Base-by-base conservation (phyloP, 169 alveolate species). In the Eimeria acervulina region DNA sequence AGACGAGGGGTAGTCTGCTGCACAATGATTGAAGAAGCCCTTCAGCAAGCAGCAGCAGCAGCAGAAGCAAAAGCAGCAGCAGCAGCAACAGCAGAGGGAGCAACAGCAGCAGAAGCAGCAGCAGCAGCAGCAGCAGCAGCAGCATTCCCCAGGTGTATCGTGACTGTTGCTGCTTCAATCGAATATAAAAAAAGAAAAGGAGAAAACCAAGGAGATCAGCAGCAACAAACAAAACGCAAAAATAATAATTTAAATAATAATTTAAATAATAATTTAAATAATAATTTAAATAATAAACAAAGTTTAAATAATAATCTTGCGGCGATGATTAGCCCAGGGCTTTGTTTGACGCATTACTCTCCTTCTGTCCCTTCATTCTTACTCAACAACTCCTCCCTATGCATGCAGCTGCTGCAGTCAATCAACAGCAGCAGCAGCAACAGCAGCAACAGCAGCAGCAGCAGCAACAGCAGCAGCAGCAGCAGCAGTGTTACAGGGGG, bases 321-420 rank as follows among this genome's bases (percentile, higher is more conserved):
- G 12, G 5, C 12, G 5, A 47, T 47, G 12, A 47, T 47, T 42
- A 70, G 89, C 38, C 95, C 95, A 0, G 95, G 95, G 10, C 87
- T 90, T 17, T 78, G 87, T 47, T 68, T 90, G 40, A 90, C 95
- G 15, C 95, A 90, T 51, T 90, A 90, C 74, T 68, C 95, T 23
- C 95, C 95, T 10, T 90, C 88, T 51, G 68, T 90, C 10, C 95
- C 95, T 12, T 90, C 87, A 70, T 51, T 90, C 68, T 63, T 90
- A 23, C 13, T 80, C 36, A 23, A 19, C 38, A 55, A 13, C 2
- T 2, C 94, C 6, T 4, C 33, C 13, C 21, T 40, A 17, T n/a
- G 70, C 61, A 23, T 87, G 59, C 26, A 8, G 17, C 31, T 84
- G 12, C 47, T 72, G 40, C 13, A 26, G 17, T 12, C 44, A 2